Base-by-base conservation (phyloP, 176 grass and related monocot genomes). In the Hyparrhenia diplandra region DNA sequence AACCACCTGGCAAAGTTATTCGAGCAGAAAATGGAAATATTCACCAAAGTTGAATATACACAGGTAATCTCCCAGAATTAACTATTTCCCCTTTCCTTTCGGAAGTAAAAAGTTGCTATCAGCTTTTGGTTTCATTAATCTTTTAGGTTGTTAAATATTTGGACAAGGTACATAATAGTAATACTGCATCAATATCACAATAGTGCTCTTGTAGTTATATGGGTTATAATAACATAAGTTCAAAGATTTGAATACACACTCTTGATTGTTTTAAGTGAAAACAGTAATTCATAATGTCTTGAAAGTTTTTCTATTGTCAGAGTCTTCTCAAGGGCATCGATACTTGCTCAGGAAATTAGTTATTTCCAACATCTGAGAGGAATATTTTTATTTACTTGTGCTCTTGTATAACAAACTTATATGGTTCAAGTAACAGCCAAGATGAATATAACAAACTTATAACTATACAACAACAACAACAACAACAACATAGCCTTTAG, bases 1-100 rank as follows among this genome's bases (percentile, higher is more conserved):
- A 95, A 82, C 51, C 96, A 99, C 85, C 90, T 99, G 57, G 96
- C 96, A 36, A 99, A 93, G 78, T 87, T 99, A 69, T 99, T 99
- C 4, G 96, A 99, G 89, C 93, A 99, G 74, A 99, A 99, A 91
- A 95, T 99, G 92, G 96, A 99, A 84, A 99, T 99, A 85, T 99
- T 99, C 80, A 99, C 93, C 71, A 99, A 99, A 95, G 87, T 99
- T 76, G 88, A 99, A 82, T 91, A 99, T 74, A 99, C 96, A 83
- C 96, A 99, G 92, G 96, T 91, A 76, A 62, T 76, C 18, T 60
- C 39, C 25, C 81, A 37, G 40, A 58, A 77, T 58, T 77, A 46
- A 36, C 2, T 64, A 65, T 78, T 59, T 67, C 39, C 40, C 46
- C 46, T 70, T 81, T 20, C 27, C 24, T 72, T 85, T 64, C 60